Evolutionary conservation across 495 filamentous ascomycete genomes (phyloP).

Genomic region (Letharia columbiana): DNA sequence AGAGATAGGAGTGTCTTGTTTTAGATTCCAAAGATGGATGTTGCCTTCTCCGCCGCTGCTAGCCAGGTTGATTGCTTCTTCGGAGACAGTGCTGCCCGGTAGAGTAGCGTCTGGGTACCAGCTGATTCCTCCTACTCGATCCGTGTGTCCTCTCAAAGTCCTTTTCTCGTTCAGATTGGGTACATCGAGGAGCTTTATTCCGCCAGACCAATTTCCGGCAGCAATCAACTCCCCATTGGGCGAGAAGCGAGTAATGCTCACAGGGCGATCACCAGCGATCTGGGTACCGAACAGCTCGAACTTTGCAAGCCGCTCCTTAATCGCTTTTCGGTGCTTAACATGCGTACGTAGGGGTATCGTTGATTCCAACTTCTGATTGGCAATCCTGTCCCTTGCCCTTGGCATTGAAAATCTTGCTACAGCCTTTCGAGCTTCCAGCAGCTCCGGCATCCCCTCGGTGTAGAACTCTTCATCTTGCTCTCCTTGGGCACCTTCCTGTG

Average conservation of each 20-base stretch:
- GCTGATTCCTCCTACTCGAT: conserved; percentile 78
- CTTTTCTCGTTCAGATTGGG: conserved; percentile 70
- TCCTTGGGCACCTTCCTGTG: conserved; percentile 36
- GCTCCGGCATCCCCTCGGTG: conserved; percentile 64
- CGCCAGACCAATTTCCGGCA: conserved; percentile 84
- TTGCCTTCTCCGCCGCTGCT: conserved; percentile 87
- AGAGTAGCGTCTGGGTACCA: conserved; percentile 86
- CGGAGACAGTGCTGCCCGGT: conserved; percentile 55
- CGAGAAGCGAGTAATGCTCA: conserved; percentile 84
- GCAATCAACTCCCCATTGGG: conserved; percentile 78
- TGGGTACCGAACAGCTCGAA: conserved; percentile 92
- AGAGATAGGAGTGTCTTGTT: conserved; percentile 69
- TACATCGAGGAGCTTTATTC: conserved; percentile 74
- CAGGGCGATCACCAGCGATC: conserved; percentile 79
- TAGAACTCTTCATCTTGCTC: conserved; percentile 96
- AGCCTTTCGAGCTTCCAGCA: conserved; percentile 67
- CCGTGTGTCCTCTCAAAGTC: conserved; percentile 71
- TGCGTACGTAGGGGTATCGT: conserved; percentile 78
- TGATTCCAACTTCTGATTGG: conserved; percentile 67
- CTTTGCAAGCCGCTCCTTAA: conserved; percentile 72
- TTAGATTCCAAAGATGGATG: conserved; percentile 84
- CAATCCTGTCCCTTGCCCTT: conserved; percentile 65
- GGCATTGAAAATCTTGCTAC: conserved; percentile 85
- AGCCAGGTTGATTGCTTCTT: conserved; percentile 71
- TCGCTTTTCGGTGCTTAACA: conserved; percentile 76